phyloP scores from a whole-genome alignment of 352 stramenopile species.

The Globisporangium parvum region DNA sequence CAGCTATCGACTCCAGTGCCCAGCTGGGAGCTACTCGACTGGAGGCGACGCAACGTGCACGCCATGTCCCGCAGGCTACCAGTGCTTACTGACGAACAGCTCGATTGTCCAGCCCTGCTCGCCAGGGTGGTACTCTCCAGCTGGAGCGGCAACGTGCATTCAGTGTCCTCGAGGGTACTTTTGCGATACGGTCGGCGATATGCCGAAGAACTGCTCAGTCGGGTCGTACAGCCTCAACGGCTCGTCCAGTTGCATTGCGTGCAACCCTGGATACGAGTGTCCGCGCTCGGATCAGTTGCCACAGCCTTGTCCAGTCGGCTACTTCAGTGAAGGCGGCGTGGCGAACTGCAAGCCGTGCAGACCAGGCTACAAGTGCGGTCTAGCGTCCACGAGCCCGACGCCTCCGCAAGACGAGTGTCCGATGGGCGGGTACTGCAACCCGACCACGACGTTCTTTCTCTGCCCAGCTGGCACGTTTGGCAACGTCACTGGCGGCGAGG shows the following conservation, averaged over 20 bases:
- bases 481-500: conserved; percentile 73
- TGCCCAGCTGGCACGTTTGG: conserved; percentile 87
- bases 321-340: conserved; percentile 75
- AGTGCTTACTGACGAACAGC: conserved; percentile 62
- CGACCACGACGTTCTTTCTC: conserved; percentile 72
- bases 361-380: conserved; percentile 74
- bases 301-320: conserved; percentile 81
- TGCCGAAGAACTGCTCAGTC: conserved; percentile 64
- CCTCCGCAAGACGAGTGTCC: conserved; percentile 80
- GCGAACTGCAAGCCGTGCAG: conserved; percentile 59
- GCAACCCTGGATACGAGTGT: conserved; percentile 81
- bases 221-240: conserved; percentile 76
- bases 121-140: conserved; percentile 60
- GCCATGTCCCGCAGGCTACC: conserved; percentile 72
- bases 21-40: conserved; percentile 49
- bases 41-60: conserved; percentile 44
- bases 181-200: conserved; percentile 58
- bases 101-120: conserved; percentile 51
- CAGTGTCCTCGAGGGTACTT: conserved; percentile 78
- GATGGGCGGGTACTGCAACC: conserved; percentile 87
- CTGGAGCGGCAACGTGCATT: conserved; percentile 51
- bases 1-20: conserved; percentile 38
- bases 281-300: conserved; percentile 59
- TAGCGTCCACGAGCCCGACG: conserved; percentile 76
- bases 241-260: conserved; percentile 60